Evolutionary conservation across 108 stramenopile genomes (phyloP).

Genomic region (Skeletonema tropicum): DNA sequence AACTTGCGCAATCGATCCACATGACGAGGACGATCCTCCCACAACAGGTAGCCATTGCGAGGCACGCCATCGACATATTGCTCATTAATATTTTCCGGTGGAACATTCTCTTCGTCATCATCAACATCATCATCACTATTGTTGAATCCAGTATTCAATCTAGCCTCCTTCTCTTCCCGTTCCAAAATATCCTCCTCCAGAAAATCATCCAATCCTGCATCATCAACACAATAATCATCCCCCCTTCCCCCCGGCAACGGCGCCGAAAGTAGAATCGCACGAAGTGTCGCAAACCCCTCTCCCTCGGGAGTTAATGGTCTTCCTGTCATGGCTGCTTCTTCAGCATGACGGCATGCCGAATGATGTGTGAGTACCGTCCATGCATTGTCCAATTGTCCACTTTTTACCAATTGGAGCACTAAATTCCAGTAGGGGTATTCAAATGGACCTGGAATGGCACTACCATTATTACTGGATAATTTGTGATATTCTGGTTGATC

Average conservation of each 20-base stretch:
- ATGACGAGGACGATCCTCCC: constrained; percentile 60
- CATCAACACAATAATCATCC: constrained; percentile 44
- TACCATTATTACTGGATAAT: not conserved
- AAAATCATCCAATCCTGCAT: constrained; percentile 42
- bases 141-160: constrained; percentile 10
- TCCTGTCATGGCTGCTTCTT: constrained; percentile 17
- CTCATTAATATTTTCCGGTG: constrained; percentile 6
- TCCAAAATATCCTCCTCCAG: constrained; percentile 35
- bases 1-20: constrained; percentile 22
- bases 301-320: constrained; percentile 45
- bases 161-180: constrained; percentile 9
- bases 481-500: constrained; percentile 70
- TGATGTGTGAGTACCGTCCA: constrained; percentile 73
- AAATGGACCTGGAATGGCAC: constrained; percentile 20
- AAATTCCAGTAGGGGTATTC: constrained; percentile 59
- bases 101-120: constrained; percentile 1
- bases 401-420: constrained; percentile 45
- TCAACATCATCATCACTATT: not conserved
- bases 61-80: constrained; percentile 41
- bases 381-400: constrained; percentile 67
- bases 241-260: constrained; percentile 80
- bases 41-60: constrained; percentile 55
- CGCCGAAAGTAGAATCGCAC: constrained; percentile 63
- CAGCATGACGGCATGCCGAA: constrained; percentile 59
- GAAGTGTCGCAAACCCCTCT: constrained; percentile 62